Base-by-base conservation (phyloP, 2,329 filamentous ascomycete species). In the Colletotrichum liaoningense region DNA sequence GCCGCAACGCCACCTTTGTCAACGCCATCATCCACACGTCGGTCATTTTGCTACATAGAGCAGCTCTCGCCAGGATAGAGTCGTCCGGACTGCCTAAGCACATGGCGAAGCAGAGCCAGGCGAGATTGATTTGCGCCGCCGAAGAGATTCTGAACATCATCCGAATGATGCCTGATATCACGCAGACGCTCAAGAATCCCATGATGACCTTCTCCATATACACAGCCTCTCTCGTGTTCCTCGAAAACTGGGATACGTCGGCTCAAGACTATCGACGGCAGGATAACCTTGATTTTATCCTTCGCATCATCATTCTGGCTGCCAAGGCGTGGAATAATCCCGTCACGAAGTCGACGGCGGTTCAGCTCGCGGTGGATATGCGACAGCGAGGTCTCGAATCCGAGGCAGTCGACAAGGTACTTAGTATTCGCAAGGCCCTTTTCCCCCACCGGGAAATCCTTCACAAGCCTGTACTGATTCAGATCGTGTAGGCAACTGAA, bases 161-260 rank as follows among this genome's bases (percentile, higher is more conserved):
- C 90, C 88, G 90, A 62, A 89, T 92, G 85, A 88, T 93, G 8
- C 30, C 68, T 7, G 79, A 77, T 52, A 80, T 76, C 7, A 75
- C 74, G 5, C 64, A 74, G 66, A 67, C 77, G 19, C 76, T 93
- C 88, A 89, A 92, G 83, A 93, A 93, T 74, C 92, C 93, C 0
- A 92, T 94, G 79, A 87, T 93, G 75, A 89, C 90, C 0, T 94
- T 94, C 81, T 93, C 91, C 75, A 85, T 94, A 7, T 94, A 93
- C 77, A 91, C 94, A 62, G 90, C 93, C 9, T 90, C 92, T 14
- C 87, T 91, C 30, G 92, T 94, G 0, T 94, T 94, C 75, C 86
- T 94, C 1, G 91, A 94, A 75, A 90, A 91, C 75, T 90, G 88
- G 52, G 88, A 90, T 0, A 86, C 90, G n/a, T 91, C 93, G 2